A percentile compares a stretch with the other conserved stretches of the same genome.
Evolutionary conservation across 148 eudicot genomes (phyloP).

Genomic region (Rheum nobile): DNA sequence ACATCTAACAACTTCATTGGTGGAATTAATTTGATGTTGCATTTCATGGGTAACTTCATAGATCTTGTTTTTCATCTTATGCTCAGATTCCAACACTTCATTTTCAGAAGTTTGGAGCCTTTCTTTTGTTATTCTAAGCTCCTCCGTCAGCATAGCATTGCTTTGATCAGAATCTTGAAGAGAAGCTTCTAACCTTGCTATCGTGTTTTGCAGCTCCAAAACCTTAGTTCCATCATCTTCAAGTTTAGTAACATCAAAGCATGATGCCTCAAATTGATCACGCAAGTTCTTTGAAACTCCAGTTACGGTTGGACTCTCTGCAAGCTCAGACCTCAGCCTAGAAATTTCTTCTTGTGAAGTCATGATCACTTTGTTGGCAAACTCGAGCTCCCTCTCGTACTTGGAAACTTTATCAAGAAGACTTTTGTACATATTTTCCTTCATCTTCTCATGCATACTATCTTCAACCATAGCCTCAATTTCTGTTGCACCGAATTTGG

Average conservation of each 20-base stretch:
- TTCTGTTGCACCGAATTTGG: neutral
- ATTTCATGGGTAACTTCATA: constrained; percentile 17
- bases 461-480: constrained; percentile 9
- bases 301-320: constrained; percentile 14
- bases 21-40: constrained; percentile 28
- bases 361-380: constrained; percentile 32
- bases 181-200: constrained; percentile 20
- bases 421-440: constrained; percentile 17
- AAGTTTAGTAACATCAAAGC: constrained; percentile 16
- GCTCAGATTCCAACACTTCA: constrained; percentile 16
- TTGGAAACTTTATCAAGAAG: constrained; percentile 30
- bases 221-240: constrained; percentile 27
- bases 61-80: constrained; percentile 13
- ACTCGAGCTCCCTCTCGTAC: constrained; percentile 36
- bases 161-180: constrained; percentile 15
- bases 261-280: constrained; percentile 22
- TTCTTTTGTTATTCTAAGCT: constrained; percentile 28
- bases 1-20: constrained; percentile 17
- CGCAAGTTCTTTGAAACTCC: constrained; percentile 15
- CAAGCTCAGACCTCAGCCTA: constrained; percentile 34
- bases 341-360: constrained; percentile 43
- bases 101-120: constrained; percentile 28
- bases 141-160: constrained; percentile 31
- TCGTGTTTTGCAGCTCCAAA: constrained; percentile 20
- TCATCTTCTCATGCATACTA: constrained; percentile 12